Evolutionary conservation across 2,329 filamentous ascomycete species (phyloP).

Genomic region (Emericellopsis atlantica): DNA sequence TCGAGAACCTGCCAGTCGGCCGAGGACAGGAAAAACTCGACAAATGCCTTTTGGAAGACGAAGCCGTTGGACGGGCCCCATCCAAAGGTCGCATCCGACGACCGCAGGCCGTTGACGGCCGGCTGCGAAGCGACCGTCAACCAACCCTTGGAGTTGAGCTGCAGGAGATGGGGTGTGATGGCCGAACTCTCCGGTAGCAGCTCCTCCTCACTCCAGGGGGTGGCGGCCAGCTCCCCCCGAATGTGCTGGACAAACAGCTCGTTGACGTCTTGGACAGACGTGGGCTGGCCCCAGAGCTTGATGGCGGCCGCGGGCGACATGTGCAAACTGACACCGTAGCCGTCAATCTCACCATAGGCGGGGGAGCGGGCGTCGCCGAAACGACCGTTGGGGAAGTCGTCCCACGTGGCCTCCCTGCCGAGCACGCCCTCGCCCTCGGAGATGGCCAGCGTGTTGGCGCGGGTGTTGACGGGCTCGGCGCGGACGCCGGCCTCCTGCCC

Average conservation of each 20-base stretch:
- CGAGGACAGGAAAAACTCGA: conserved; percentile 82
- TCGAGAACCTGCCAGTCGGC: conserved; percentile 59
- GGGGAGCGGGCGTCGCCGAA: conserved; percentile 91
- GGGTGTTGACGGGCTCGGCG: conserved; percentile 58
- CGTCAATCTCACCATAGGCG: conserved; percentile 92
- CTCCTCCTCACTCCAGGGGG: conserved; percentile 90
- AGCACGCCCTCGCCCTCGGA: conserved; percentile 85
- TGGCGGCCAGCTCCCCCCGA: conserved; percentile 62
- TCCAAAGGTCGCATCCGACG: conserved; percentile 67
- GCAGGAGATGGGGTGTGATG: conserved; percentile 64
- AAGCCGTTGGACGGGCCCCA: conserved; percentile 91
- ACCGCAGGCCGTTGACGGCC: conserved; percentile 75
- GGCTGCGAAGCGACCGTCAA: conserved; percentile 96
- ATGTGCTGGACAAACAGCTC: conserved; percentile 72
- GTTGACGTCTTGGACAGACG: conserved; percentile 58
- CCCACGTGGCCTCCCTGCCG: conserved; percentile 93
- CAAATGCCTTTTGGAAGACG: conserved; percentile 96
- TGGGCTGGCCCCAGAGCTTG: conserved; percentile 73
- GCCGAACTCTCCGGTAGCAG: conserved; percentile 71
- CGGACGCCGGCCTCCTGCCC: conserved; percentile 70
- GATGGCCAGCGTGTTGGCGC: conserved; percentile 80
- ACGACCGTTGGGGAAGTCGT: conserved; percentile 92
- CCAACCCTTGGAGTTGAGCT: conserved; percentile 73
- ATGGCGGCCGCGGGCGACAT: conserved; percentile 77
- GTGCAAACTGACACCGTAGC: conserved; percentile 94